Base-by-base conservation (phyloP, 495 filamentous ascomycete genomes). In the Xylaria venustula region DNA sequence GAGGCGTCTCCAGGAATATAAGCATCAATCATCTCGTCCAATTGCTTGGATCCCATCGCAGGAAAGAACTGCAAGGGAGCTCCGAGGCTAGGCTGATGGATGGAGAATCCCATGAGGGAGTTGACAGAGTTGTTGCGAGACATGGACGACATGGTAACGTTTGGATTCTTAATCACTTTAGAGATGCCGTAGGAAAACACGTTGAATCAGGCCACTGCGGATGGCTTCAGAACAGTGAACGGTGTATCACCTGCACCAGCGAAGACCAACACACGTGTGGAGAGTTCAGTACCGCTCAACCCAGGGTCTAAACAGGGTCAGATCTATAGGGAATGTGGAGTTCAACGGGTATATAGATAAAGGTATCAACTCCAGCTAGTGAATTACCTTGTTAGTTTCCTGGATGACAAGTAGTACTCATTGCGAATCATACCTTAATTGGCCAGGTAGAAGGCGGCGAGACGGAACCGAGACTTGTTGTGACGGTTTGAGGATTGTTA, bases 41-140 rank as follows among this genome's bases (percentile, higher is more conserved):
- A 73, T 66, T 83, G 79, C 56, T 72, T 67, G 42, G 81, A 79
- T 50, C 81, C 81, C 55, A 85, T 70, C 28, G 77, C 75, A 47
- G 82, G 82, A 44, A 81, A 71, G 71, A 82, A 85, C 61, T 82
- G 77, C 58, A 85, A 68, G 49, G 78, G 57, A 30, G 74, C 76
- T 25, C 82, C 82, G 60, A 83, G 68, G 41, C 69, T 65, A 20
- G 79, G 73, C 69, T 84, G 79, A 68, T 73, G 75, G 60, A 81
- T 73, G 49, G 79, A 79, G 66, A 81, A 79, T 44, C 77, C 77
- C 70, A 78, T 71, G 23, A 75, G 70, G 64, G 71, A 67, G 48
- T 67, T 64, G 65, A 71, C 63, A 53, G 73, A 72, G 63, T 64
- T 68, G 68, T 74, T 73, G 64, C 68, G 70, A 50, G 74, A 71